These are phyloP conservation scores for Dillenia suffruticosa DNA, from an alignment of 164 flowering plant genomes.

Conservation along the genomic window DNA sequence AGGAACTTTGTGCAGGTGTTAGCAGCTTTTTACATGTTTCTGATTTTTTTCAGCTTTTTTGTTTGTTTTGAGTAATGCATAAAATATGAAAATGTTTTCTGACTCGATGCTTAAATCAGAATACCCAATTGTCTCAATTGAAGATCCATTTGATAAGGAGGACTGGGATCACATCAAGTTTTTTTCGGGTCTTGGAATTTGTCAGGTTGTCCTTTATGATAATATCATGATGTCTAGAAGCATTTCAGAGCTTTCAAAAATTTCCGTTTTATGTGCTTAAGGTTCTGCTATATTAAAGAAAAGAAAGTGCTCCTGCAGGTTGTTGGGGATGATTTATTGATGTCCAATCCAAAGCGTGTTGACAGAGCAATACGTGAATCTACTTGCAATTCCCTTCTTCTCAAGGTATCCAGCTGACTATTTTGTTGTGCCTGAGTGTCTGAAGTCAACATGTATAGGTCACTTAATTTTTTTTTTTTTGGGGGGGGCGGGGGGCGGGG, in stretches of 20 bases:
- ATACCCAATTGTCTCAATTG: conserved; percentile 91
- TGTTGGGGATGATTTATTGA: conserved; percentile 80
- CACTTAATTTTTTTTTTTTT: no score
- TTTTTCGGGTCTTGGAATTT: conserved; percentile 62
- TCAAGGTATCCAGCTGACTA: conserved; percentile 54
- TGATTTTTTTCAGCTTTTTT: neutral
- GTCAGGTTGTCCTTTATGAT: conserved; percentile 58
- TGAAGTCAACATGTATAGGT: no score
- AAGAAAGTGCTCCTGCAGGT: conserved; percentile 49
- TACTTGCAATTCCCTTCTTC: conserved; percentile 86
- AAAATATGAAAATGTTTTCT: neutral
- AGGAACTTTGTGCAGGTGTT: conserved; percentile 75
- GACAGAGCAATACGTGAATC: conserved; percentile 72
- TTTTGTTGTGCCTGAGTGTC: no score
- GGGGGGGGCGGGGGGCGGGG: no score
- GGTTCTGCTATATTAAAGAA: neutral
- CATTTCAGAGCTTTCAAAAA: conserved; percentile 1
- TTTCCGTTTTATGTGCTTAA: neutral
- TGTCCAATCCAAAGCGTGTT: conserved; percentile 83
- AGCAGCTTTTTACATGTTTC: conserved; percentile 4
- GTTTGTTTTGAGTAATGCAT: neutral
- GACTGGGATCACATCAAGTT: conserved; percentile 85
- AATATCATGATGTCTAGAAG: neutral
- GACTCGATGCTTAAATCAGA: conserved; percentile 36
- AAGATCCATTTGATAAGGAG: conserved; percentile 98